These are phyloP conservation scores for Kwoniella dendrophila DNA, from an alignment of 768 basidiomycete genomes.

Conservation along the genomic window DNA sequence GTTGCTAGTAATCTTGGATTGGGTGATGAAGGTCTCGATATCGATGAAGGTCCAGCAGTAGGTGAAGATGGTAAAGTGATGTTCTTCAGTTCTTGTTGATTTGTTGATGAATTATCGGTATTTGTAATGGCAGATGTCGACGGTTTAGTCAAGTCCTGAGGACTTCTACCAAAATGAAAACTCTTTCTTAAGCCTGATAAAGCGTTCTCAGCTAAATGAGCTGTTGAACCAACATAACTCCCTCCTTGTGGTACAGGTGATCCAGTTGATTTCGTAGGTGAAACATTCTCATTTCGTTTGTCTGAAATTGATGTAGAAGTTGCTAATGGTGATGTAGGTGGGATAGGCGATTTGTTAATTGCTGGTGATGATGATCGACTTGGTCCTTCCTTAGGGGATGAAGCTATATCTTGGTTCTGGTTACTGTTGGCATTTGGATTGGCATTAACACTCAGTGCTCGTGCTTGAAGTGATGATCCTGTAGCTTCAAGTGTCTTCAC, in stretches of 20 bases:
- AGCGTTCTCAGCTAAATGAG: slow-evolving; percentile 42
- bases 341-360: slow-evolving; percentile 5
- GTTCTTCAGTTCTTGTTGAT: slow-evolving; percentile 36
- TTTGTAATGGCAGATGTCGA: background rate
- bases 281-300: background rate
- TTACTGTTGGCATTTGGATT: slow-evolving; percentile 17
- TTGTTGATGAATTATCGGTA: background rate
- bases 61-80: slow-evolving; percentile 17
- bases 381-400: slow-evolving; percentile 8
- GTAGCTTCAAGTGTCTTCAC: slow-evolving; percentile 46
- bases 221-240: slow-evolving; percentile 17
- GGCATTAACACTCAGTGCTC: slow-evolving; percentile 28
- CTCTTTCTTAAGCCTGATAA: slow-evolving; percentile 40
- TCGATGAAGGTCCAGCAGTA: slow-evolving; percentile 15
- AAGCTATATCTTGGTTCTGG: background rate
- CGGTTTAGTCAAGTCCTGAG: slow-evolving; percentile 6
- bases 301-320: background rate
- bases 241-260: background rate
- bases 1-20: slow-evolving; percentile 16
- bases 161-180: slow-evolving; percentile 33
- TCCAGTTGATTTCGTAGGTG: slow-evolving; percentile 19
- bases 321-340: slow-evolving; percentile 18
- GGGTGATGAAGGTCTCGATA: slow-evolving; percentile 18
- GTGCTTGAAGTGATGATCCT: slow-evolving; percentile 39
- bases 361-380: slow-evolving; percentile 11